These are phyloP conservation scores for Cetradonia linearis DNA, from an alignment of 495 filamentous ascomycete species.

Conservation along the genomic window DNA sequence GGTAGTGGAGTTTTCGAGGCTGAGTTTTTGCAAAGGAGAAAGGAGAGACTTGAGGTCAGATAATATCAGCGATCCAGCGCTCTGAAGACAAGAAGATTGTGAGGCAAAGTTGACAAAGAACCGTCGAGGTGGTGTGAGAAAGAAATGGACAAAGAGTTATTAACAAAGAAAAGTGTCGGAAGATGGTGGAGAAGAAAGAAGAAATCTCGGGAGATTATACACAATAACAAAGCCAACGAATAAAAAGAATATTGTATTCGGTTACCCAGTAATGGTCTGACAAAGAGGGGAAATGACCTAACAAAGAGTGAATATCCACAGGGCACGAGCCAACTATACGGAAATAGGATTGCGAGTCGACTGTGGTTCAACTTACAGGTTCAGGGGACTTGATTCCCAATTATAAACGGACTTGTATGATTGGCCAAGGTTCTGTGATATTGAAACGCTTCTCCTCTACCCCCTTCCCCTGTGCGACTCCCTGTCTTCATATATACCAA, in stretches of 20 bases:
- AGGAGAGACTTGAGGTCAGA: constrained; percentile 17
- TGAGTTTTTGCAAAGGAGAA: not conserved
- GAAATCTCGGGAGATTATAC: not conserved
- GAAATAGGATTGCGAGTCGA: not conserved
- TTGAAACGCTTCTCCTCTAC: not conserved
- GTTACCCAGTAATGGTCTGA: not conserved
- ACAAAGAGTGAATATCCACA: not conserved
- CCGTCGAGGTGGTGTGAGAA: constrained; percentile 10
- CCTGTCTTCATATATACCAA: constrained; percentile 14
- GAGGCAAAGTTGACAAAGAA: not conserved
- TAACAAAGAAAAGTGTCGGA: constrained; percentile 11
- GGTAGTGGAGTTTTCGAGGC: not conserved
- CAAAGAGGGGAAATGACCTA: constrained; percentile 6
- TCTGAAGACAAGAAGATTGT: constrained; percentile 10
- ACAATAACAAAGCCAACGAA: constrained; percentile 1
- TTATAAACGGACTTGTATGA: constrained; percentile 7
- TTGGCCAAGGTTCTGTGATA: not conserved
- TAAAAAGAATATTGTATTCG: not conserved
- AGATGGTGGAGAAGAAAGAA: not conserved
- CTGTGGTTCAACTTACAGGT: constrained; percentile 12
- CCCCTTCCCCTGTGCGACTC: constrained; percentile 11
- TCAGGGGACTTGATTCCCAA: constrained; percentile 2
- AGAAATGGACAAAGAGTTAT: constrained; percentile 6
- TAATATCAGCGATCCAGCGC: constrained; percentile 25
- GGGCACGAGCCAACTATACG: not conserved